Evolutionary conservation across 2,329 filamentous ascomycete species (phyloP), one percentile per base, ranked within the genome.

Genomic region (Colletotrichum zoysiae): DNA sequence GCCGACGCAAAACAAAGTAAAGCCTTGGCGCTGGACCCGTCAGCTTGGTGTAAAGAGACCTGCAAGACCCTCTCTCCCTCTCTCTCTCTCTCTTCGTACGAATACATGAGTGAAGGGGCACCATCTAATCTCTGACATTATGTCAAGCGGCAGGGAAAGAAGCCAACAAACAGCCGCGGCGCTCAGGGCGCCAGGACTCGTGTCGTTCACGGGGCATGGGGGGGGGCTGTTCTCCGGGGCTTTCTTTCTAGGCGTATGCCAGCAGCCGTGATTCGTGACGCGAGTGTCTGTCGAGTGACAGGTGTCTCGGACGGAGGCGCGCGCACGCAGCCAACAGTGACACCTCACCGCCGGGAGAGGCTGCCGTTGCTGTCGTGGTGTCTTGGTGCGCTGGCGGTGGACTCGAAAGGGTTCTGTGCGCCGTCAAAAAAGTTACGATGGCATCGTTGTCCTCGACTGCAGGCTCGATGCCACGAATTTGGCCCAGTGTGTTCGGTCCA

Each of bases 281-380:
- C 46, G 12, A 40, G 69, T 46, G 65, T 42, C 40, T 40, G 46
- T 63, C 44, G 38, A 58, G 26, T 11, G 65, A 51, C 44, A 53
- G 30, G 44, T 67, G 58, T 71, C 58, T 68, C 51, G 57, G 42
- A 68, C 58, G 30, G n/a, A 26, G 56, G 30, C 48, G 48, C 40
- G 30, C 48, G 48, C 40, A 57, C 11, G 50, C 33, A 63, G 46
- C 64, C 44, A 50, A 23, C 51, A 40, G 53, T 46, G 46, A 42
- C 59, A 71, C 12, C 40, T 59, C 30, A 30, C 30, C 30, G 33
- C 18, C 33, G 20, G 38, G 9, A 12, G 26, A 35, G 35, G 35
- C 55, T 42, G 53, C 65, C 59, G 53, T 44, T 48, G 51, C 35
- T n/a, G 30, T 30, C 30, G 30, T 30, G 30, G 30, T 30, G 30